phyloP scores from a whole-genome alignment of 1,284 basidiomycete genomes.

The Volvariella volvacea region DNA sequence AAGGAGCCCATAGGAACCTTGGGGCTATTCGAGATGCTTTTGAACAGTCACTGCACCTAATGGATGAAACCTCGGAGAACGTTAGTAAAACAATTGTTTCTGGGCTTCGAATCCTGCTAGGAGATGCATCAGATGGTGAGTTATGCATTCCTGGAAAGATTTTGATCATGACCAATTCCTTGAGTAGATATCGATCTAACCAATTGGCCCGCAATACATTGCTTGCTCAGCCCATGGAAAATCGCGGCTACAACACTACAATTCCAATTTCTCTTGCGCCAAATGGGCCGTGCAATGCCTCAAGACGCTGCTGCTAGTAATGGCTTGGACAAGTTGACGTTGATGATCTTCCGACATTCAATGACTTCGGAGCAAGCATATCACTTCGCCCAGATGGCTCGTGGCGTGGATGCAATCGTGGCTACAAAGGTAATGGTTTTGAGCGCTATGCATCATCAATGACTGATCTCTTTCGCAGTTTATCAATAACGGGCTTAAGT shows the following conservation, averaged over 20 bases:
- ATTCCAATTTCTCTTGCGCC: conserved; percentile 66
- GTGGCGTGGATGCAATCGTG: conserved; percentile 57
- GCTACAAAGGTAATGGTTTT: conserved; percentile 50
- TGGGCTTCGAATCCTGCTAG: conserved; percentile 55
- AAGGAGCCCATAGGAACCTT: conserved; percentile 66
- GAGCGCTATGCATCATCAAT: background rate
- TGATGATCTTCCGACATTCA: conserved; percentile 60
- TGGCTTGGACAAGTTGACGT: conserved; percentile 57
- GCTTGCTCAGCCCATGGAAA: conserved; percentile 73
- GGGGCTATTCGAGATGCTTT: conserved; percentile 63
- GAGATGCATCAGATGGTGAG: conserved; percentile 45
- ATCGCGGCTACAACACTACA: conserved; percentile 73
- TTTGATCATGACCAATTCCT: conserved; percentile 7
- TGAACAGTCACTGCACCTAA: conserved; percentile 48
- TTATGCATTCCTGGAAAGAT: conserved; percentile 4
- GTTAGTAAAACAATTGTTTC: conserved; percentile 59
- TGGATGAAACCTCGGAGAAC: conserved; percentile 38
- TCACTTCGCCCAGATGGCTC: conserved; percentile 72
- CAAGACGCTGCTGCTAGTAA: conserved; percentile 47
- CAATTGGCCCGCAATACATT: conserved; percentile 55
- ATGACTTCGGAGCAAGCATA: conserved; percentile 72
- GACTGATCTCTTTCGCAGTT: conserved; percentile 38
- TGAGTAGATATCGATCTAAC: conserved; percentile 42
- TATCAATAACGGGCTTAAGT: conserved; percentile 65
- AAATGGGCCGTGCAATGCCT: conserved; percentile 58